A percentile compares a stretch with the other conserved stretches of the same genome.
Evolutionary conservation across 352 stramenopile genomes (phyloP).

Genomic region (Phytophthora cryptogea): DNA sequence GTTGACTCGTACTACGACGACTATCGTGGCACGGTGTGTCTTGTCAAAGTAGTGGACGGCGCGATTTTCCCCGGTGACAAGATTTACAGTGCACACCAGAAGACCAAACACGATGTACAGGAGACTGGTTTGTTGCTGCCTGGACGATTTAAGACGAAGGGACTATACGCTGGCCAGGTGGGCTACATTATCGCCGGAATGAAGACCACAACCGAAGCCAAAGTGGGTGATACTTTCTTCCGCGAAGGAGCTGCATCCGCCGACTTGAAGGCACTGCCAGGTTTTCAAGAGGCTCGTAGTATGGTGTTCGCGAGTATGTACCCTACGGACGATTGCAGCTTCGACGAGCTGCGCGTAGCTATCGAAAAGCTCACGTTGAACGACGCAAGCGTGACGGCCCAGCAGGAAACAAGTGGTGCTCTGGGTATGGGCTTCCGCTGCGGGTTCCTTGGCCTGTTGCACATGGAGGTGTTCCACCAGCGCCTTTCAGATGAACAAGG

Average conservation of each 20-base stretch:
- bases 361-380: constrained; percentile 98
- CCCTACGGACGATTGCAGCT: constrained; percentile 95
- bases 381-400: constrained; percentile 95
- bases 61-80: constrained; percentile 82
- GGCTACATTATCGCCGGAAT: constrained; percentile 98
- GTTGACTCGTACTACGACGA: constrained; percentile 98
- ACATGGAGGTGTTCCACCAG: constrained; percentile 99
- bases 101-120: constrained; percentile 94
- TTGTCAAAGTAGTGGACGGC: constrained; percentile 96
- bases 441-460: constrained; percentile 97
- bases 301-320: constrained; percentile 99
- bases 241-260: constrained; percentile 53
- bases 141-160: constrained; percentile 72
- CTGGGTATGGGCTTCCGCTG: constrained; percentile 97
- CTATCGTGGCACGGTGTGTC: constrained; percentile 94
- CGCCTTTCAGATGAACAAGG: constrained; percentile 97
- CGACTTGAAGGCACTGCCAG: constrained; percentile 64
- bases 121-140: constrained; percentile 96
- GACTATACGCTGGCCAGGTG: constrained; percentile 93
- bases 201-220: constrained; percentile 96
- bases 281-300: constrained; percentile 82
- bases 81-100: constrained; percentile 74
- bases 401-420: constrained; percentile 94
- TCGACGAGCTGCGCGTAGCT: constrained; percentile 95
- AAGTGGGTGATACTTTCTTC: constrained; percentile 91